phyloP scores from a whole-genome alignment of 495 filamentous ascomycete genomes.

The Oidiodendron maius region DNA sequence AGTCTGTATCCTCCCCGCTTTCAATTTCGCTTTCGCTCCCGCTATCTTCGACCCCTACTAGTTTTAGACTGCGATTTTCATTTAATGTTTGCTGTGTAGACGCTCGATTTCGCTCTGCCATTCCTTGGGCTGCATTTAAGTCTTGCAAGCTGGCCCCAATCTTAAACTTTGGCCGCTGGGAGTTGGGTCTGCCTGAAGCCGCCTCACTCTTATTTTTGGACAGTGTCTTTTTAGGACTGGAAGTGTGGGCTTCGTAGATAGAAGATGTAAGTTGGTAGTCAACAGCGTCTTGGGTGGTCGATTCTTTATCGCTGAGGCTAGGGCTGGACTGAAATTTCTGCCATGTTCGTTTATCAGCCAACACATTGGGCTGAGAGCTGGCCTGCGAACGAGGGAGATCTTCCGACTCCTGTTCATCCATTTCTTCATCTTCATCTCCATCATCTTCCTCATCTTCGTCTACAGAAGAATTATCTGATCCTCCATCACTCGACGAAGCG shows the following conservation, averaged over 20 bases:
- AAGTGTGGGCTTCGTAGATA: conserved; percentile 10
- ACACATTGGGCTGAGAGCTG: background rate
- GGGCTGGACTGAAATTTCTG: conserved; percentile 5
- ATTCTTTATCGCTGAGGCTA: background rate
- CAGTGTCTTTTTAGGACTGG: background rate
- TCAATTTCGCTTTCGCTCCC: conserved; percentile 1
- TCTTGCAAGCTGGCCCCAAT: conserved; percentile 4
- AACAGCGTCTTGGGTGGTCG: conserved; percentile 17
- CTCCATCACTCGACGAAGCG: conserved; percentile 2
- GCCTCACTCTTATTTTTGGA: too few relatives aligned
- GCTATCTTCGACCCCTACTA: background rate
- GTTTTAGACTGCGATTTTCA: background rate
- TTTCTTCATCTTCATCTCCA: background rate
- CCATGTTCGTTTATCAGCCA: background rate
- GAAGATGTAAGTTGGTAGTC: conserved; percentile 23
- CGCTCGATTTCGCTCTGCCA: background rate
- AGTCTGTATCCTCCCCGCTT: background rate
- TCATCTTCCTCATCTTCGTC: background rate
- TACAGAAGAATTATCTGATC: background rate
- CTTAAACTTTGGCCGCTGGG: conserved; percentile 1
- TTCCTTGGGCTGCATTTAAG: background rate
- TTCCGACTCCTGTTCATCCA: conserved; percentile 5
- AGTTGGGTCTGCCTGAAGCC: background rate
- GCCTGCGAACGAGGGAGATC: conserved; percentile 4
- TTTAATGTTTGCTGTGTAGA: background rate